These are phyloP conservation scores for Rhynchosporium secalis DNA, from an alignment of 2,329 filamentous ascomycete genomes.

Conservation along the genomic window DNA sequence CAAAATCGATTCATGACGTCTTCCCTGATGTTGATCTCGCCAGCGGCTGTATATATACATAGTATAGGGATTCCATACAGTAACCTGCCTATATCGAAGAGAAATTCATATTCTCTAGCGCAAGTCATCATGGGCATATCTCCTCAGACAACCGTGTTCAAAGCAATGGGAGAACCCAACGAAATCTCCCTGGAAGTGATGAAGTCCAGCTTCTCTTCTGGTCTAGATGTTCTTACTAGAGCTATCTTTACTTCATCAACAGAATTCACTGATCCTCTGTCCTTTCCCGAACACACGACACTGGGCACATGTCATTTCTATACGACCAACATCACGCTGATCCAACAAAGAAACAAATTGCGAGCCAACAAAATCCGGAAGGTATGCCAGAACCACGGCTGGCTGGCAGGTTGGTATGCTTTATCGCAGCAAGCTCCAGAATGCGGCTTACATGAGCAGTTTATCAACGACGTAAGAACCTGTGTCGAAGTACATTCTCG, in stretches of 20 bases:
- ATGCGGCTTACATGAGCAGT: not conserved
- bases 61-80: no score
- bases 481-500: not conserved
- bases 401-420: not conserved
- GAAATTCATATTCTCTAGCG: no score
- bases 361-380: not conserved
- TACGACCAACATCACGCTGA: not conserved
- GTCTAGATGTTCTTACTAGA: not conserved
- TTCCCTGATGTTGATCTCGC: no score
- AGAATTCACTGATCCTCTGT: not conserved
- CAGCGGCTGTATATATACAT: no score
- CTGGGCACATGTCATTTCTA: not conserved
- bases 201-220: not conserved
- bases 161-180: not conserved
- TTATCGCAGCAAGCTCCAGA: not conserved
- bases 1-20: no score
- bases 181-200: not conserved
- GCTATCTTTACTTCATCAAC: not conserved
- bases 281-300: not conserved
- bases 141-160: no score
- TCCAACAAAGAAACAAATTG: not conserved
- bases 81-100: no score
- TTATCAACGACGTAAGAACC: not conserved
- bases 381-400: not conserved
- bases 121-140: no score